A percentile compares a stretch with the other conserved stretches of the same genome.
Evolutionary conservation across 2,329 filamentous ascomycete genomes (phyloP).

Genomic region (Cryphonectria carpinicola): DNA sequence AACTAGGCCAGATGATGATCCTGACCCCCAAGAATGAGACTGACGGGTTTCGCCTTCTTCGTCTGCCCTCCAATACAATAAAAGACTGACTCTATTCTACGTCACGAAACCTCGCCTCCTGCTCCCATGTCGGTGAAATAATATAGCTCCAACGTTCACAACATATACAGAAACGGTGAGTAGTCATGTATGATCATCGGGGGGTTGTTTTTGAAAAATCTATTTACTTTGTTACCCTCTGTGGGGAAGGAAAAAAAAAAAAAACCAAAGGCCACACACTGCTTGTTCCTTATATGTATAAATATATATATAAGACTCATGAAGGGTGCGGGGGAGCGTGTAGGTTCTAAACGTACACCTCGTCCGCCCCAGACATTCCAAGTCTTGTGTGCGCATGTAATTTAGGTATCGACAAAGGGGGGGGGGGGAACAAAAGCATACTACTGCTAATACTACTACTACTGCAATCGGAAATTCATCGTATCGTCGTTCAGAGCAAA

Average conservation of each 20-base stretch:
- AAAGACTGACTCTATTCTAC: background rate
- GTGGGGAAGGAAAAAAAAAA: background rate
- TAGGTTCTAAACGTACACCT: background rate
- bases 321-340: background rate
- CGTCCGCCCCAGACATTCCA: background rate
- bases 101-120: background rate
- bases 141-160: background rate
- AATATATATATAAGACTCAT: background rate
- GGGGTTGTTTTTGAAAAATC: background rate
- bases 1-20: background rate
- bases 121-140: background rate
- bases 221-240: background rate
- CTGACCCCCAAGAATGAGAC: background rate
- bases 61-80: background rate
- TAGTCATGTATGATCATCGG: background rate
- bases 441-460: background rate
- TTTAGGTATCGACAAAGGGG: slow-evolving; percentile 18
- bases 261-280: too few relatives aligned
- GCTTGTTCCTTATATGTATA: background rate
- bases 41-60: background rate
- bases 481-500: background rate
- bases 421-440: background rate
- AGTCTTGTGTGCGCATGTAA: slow-evolving; percentile 16
- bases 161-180: background rate
- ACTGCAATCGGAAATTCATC: background rate